Conservation (phyloP, 331 rosid genomes). For the Pyracantha coccinea region DNA sequence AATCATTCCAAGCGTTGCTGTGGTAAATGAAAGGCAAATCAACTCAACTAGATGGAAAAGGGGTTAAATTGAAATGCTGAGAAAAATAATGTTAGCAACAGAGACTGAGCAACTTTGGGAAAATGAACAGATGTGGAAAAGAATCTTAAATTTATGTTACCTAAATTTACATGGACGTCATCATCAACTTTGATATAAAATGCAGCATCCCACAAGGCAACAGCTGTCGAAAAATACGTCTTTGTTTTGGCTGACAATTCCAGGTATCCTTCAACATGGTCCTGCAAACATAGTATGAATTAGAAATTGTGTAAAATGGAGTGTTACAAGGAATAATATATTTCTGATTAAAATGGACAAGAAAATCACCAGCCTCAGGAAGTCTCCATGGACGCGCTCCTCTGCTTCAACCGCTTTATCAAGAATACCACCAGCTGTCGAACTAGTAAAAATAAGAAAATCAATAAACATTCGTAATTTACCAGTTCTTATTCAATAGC, state of each 20-base stretch:
- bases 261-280: slow-evolving; percentile 76
- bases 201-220: slow-evolving; percentile 85
- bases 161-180: slow-evolving; percentile 86
- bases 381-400: slow-evolving; percentile 61
- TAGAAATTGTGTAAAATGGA: background rate
- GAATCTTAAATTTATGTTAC: slow-evolving; percentile 17
- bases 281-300: slow-evolving; percentile 30
- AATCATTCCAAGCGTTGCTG: slow-evolving; percentile 72
- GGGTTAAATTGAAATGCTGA: background rate
- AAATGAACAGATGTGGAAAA: background rate
- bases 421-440: slow-evolving; percentile 73
- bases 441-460: slow-evolving; percentile 31
- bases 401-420: slow-evolving; percentile 77
- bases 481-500: background rate
- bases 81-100: background rate
- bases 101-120: background rate
- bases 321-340: background rate
- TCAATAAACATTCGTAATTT: background rate
- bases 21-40: slow-evolving; percentile 4
- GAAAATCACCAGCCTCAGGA: slow-evolving; percentile 70
- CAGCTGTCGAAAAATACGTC: slow-evolving; percentile 67
- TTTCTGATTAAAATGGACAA: background rate
- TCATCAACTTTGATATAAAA: slow-evolving; percentile 90
- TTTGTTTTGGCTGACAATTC: slow-evolving; percentile 81
- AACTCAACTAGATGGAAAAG: background rate